phyloP scores from a whole-genome alignment of 257 asterid species.

The Solanum chaucha region DNA sequence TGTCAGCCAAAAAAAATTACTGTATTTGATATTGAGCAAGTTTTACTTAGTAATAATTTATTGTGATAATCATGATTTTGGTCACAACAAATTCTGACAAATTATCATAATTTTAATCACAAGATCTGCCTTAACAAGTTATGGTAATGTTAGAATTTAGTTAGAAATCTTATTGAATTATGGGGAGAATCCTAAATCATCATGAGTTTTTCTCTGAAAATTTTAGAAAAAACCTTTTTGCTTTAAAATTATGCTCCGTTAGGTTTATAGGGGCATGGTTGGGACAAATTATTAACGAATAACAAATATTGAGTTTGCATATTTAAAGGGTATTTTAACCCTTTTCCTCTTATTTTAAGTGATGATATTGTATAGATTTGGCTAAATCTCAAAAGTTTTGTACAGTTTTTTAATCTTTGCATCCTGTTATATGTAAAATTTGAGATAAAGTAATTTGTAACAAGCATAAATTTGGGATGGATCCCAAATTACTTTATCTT shows the following conservation, averaged over 20 bases:
- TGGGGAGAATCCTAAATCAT: background rate
- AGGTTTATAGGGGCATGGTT: background rate
- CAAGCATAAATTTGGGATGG: background rate
- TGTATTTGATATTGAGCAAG: background rate
- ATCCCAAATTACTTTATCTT: too few relatives aligned
- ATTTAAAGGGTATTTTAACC: background rate
- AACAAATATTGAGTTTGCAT: too few relatives aligned
- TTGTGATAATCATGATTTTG: background rate
- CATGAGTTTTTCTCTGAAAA: background rate
- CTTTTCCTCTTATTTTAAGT: background rate
- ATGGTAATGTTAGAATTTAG: background rate
- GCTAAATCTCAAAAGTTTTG: background rate
- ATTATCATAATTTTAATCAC: background rate
- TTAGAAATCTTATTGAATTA: background rate
- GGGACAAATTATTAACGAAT: background rate
- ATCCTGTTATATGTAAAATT: too few relatives aligned
- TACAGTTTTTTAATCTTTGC: background rate
- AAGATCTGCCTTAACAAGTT: background rate
- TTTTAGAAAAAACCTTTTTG: too few relatives aligned
- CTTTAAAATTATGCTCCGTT: background rate
- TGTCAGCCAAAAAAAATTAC: background rate
- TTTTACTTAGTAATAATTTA: too few relatives aligned
- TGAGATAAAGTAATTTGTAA: too few relatives aligned
- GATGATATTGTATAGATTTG: background rate
- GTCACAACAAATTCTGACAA: background rate